Evolutionary conservation across 208 protist species (phyloP), one percentile per base, ranked within the genome.

Genomic region (Trypanosoma melophagium): DNA sequence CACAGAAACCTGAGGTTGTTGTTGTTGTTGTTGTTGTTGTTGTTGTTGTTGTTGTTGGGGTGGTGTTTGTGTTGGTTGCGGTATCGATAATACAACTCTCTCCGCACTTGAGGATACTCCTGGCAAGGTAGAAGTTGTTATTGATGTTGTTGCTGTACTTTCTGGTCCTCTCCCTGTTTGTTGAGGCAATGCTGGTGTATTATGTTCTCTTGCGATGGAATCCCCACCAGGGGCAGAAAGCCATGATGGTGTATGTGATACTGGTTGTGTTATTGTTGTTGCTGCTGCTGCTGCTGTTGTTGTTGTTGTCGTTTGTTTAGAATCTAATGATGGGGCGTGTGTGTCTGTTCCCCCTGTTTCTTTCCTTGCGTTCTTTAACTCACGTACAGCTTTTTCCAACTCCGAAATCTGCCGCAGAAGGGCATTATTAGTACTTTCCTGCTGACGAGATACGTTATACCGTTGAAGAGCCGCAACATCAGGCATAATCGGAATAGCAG

Each of bases 361-460:
- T 7, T 60, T 57, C n/a, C 65, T 71, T 24, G 35, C 28, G 1
- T 69, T 57, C 64, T 74, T 74, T 50, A 89, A 51, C 2, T 80
- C 66, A 9, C 78, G 66, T 16, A 92, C 73, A 54, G 82, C 81
- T 3, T 71, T 81, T 63, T 95, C 77, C 44, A 92, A 70, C 21
- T 90, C 77, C 12, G 69, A 44, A 54, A 95, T 69, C 63, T 91
- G 86, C 17, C 80, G 78, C 21, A 83, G 51, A 74, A 95, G 63
- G 14, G 85, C 78, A 61, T 83, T 84, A 69, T 90, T 83, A 14
- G 71, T 61, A 35, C 68, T 63, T 66, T 92, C 84, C 17, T 80
- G 81, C 69, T 92, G 84, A 24, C 82, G 70, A 7, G 86, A 76
- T 22, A 75, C 52, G 69, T 95, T 92, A 84, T 95, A 95, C 53